Conservation (phyloP, 805 yeast genomes). For the Maudiozyma bulderi region DNA sequence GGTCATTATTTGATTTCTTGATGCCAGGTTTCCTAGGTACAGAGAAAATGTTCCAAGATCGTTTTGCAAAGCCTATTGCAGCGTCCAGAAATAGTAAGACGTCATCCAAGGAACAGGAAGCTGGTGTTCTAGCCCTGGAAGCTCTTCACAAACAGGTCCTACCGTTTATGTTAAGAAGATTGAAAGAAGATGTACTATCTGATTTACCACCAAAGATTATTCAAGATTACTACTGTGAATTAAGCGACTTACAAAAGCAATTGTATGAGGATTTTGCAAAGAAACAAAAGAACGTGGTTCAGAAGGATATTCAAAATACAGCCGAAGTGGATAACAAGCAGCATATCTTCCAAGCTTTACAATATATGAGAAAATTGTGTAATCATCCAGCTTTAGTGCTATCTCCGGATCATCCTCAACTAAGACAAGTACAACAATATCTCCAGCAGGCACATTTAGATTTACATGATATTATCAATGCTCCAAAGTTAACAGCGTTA, state of each 20-base stretch:
- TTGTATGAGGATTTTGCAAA: slow-evolving; percentile 82
- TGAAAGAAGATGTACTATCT: slow-evolving; percentile 90
- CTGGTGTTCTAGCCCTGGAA: slow-evolving; percentile 92
- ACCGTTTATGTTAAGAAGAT: slow-evolving; percentile 91
- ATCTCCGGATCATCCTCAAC: slow-evolving; percentile 76
- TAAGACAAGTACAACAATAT: slow-evolving; percentile 51
- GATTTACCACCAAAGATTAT: slow-evolving; percentile 97
- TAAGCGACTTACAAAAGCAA: slow-evolving; percentile 81
- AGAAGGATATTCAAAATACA: slow-evolving; percentile 46
- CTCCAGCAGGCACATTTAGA: slow-evolving; percentile 49
- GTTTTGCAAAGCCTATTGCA: slow-evolving; percentile 96
- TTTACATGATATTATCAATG: slow-evolving; percentile 66
- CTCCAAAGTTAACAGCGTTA: slow-evolving; percentile 83
- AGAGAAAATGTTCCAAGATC: slow-evolving; percentile 86
- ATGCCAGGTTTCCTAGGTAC: slow-evolving; percentile 99
- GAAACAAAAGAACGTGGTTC: slow-evolving; percentile 68
- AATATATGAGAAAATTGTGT: slow-evolving; percentile 93
- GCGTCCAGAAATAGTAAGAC: slow-evolving; percentile 85
- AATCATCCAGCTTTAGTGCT: slow-evolving; percentile 92
- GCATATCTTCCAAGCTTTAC: slow-evolving; percentile 94
- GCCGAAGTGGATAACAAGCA: slow-evolving; percentile 53
- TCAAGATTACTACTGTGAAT: slow-evolving; percentile 95
- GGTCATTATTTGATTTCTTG: slow-evolving; percentile 95
- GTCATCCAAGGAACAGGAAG: slow-evolving; percentile 87
- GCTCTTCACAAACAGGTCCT: slow-evolving; percentile 92